These are phyloP conservation scores for Colletotrichum truncatum DNA, from an alignment of 2,329 filamentous ascomycete species.

Conservation along the genomic window DNA sequence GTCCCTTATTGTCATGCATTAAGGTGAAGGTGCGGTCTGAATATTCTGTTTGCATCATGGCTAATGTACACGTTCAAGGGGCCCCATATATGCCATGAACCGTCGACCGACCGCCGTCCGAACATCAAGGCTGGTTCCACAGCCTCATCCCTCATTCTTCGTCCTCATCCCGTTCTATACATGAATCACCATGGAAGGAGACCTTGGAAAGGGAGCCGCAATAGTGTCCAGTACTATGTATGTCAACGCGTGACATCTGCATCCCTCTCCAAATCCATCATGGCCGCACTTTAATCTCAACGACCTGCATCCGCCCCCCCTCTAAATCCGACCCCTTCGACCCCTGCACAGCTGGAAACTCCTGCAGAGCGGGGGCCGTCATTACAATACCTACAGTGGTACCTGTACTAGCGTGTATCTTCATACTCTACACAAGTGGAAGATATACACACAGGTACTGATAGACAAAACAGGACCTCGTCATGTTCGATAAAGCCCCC, in stretches of 20 bases:
- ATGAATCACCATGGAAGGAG: neutral
- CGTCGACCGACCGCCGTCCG: too few species aligned
- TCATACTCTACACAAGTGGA: too few species aligned
- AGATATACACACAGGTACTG: too few species aligned
- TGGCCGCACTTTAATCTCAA: constrained; percentile 21
- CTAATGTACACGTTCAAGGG: neutral
- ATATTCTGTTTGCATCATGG: too few species aligned
- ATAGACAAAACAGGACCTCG: too few species aligned
- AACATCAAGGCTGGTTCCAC: neutral
- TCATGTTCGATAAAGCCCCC: too few species aligned
- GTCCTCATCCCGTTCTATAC: neutral
- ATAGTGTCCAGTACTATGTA: neutral
- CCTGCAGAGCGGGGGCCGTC: constrained; percentile 2
- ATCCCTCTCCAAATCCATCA: constrained; percentile 1
- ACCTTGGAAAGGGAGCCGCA: constrained; percentile 18
- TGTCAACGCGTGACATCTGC: neutral
- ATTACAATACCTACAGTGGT: neutral
- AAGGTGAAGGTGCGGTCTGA: too few species aligned
- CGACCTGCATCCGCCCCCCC: constrained; percentile 18
- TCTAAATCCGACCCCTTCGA: neutral
- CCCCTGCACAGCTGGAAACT: constrained; percentile 25
- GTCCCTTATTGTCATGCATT: neutral
- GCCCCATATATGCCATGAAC: neutral
- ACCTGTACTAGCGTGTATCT: neutral
- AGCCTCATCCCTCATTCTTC: too few species aligned